phyloP scores from a whole-genome alignment of 352 stramenopile genomes.

The Globisporangium carolinianum region DNA sequence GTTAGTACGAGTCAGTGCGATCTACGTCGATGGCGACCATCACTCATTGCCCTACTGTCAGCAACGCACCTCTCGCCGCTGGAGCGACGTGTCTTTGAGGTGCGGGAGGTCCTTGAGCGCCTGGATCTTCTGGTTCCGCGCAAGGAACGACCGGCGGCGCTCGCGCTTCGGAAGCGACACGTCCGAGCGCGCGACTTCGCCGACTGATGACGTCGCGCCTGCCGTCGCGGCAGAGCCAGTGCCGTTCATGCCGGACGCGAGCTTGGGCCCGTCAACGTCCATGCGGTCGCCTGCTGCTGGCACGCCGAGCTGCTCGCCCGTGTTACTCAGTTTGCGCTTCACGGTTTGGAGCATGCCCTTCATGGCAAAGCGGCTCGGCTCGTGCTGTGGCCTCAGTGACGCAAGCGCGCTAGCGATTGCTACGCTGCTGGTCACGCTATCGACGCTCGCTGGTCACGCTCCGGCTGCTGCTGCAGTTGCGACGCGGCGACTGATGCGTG shows the following conservation, averaged over 20 bases:
- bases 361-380: conserved; percentile 36
- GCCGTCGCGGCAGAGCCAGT: conserved; percentile 7
- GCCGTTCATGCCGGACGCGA: conserved; percentile 13
- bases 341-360: conserved; percentile 89
- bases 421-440: conserved; percentile 11
- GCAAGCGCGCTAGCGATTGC: conserved; percentile 1
- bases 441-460: neutral
- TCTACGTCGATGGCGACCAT: neutral
- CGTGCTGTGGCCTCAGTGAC: neutral
- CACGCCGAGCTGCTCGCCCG: conserved; percentile 51
- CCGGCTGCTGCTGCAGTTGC: no score
- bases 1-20: neutral
- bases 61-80: conserved; percentile 47
- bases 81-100: conserved; percentile 79
- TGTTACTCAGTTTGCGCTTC: conserved; percentile 85
- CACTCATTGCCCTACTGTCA: no score
- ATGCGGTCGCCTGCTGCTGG: conserved; percentile 54
- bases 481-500: conserved; percentile 1
- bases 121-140: conserved; percentile 83
- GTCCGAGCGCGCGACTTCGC: conserved; percentile 72
- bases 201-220: conserved; percentile 31
- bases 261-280: conserved; percentile 46
- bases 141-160: conserved; percentile 73
- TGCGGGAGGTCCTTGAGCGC: conserved; percentile 80
- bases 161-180: conserved; percentile 80